Base-by-base conservation (phyloP, 2,329 filamentous ascomycete species). In the Juglanconis juglandina region DNA sequence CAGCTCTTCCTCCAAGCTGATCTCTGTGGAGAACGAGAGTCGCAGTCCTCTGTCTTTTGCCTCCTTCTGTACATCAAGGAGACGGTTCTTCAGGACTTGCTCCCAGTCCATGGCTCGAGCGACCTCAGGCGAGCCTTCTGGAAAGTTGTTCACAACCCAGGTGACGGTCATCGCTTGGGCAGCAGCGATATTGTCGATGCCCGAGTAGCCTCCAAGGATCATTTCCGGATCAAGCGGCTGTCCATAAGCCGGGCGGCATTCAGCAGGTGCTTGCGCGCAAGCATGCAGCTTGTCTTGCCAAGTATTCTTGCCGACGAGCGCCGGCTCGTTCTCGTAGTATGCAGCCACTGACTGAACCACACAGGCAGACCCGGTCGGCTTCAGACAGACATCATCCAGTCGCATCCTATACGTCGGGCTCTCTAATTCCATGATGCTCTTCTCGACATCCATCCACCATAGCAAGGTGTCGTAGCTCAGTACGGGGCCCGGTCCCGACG, bases 361-460 rank as follows among this genome's bases (percentile, higher is more conserved):
- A 68, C 95, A 99, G 13, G 89, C 92, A 67, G 91, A 84, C 0
- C 91, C 92, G 0, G 90, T 91, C 1, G 96, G 96, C 71, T 97
- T 97, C 76, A 96, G 94, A 77, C 95, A 99, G 14, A 99, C 84
- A 70, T 98, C 90, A 33, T 91, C 80, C 3, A 99, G 80, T 0
- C 83, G 88, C 56, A 89, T 83, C 6, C 86, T 88, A 56, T 85
- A 86, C 24, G 87, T 79, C 13, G 84, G 71, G 3, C 92, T 92
- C 71, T 89, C 89, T 59, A 96, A 81, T 46, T 85, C 81, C 59
- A 83, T 82, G 41, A 98, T 86, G 53, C 88, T 87, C 66, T 86
- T 85, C 72, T 99, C 95, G 1, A 98, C 87, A 63, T 87, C 90
- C 70, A 95, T 91, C 95, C 94, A 98, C 95, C 95, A 99, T 33